Base-by-base conservation (phyloP, 768 basidiomycete species). In the Royoungia palumana region DNA sequence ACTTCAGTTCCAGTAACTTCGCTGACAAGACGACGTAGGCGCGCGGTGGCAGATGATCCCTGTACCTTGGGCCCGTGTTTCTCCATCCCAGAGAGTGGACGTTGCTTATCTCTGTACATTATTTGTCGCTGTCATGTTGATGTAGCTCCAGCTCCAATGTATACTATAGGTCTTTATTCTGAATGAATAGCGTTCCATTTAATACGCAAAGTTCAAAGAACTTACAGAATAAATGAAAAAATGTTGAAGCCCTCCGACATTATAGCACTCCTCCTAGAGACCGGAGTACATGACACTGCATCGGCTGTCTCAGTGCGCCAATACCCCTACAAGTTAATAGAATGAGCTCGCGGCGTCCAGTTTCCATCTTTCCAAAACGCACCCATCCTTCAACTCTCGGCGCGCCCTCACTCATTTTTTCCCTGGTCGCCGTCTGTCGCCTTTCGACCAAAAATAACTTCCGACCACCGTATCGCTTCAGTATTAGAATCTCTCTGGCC, bases 391-490 rank as follows among this genome's bases (percentile, higher is more conserved):
- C 72, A 48, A 21, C 51, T 71, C 73, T 51, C 61, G 61, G 57
- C 65, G 61, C 25, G 73, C 69, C 27, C 27, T 71, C 69, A 73
- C 44, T 69, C 59, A 35, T 71, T 62, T 67, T 57, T 51, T 10
- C 5, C 27, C 22, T 40, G 46, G 16, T 50, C 46, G 32, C n/a
- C 39, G 6, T 50, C 53, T 10, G 17, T 41, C 5, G 43, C 5
- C 50, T 62, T 72, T 70, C 54, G 64, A 54, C 51, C 81, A 78
- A 44, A 75, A 42, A 81, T 63, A 5, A 79, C 73, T 41, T 81
- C 77, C 44, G 67, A 74, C 81, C 81, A 83, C 21, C 67, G 61
- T 35, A 77, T 67, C 60, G 42, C 52, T 14, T 49, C 53, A 0
- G 46, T 37, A 32, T 32, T 14, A 19, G 57, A 16, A 20, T 46